Evolutionary conservation across 305 asterid genomes (phyloP), one percentile per base, ranked within the genome.

Genomic region (Solanum hybrid): DNA sequence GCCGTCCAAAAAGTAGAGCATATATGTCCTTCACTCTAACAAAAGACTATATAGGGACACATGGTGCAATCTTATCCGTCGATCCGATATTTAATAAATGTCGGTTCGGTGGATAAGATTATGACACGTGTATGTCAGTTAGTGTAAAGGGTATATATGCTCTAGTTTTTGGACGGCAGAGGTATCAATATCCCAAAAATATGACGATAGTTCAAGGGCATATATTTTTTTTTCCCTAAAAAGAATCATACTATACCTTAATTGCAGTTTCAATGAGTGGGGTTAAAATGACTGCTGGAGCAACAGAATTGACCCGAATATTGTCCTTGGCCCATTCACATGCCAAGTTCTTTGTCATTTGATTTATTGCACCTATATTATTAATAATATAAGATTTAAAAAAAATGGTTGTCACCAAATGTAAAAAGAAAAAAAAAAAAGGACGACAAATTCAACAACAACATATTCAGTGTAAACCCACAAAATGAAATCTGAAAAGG

Each of bases 281-380:
- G 17, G 88, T 86, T 14, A 11, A 10, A 38, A 86, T 86, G 27
- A 36, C 27, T 27, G 36, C 78, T 12, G 80, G 88, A 34, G 80
- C 88, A 66, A 69, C 64, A 14, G 88, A 24, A 72, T 86, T 86
- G 36, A 86, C 80, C 32, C 88, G 66, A 86, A 86, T 86, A 6
- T 86, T 86, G 27, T 86, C 66, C 26, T 86, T 69, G 66, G 88
- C 88, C 88, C 88, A 86, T 73, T 86, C 88, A 40, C 88, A 86
- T n/a, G 88, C 80, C 60, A 86, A 69, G 32, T 36, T 86, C 34
- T 86, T 86, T 26, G 88, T 86, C 37, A 36, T 40, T 69, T 86
- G 88, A 86, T 86, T 86, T 69, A 69, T 86, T 24, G 81, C 88
- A 31, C 79, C 88, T 86, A 69, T 37, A 75, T 16, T 1, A 27